Conservation (phyloP, 352 stramenopile genomes). For the Pelagophyceae sp. region DNA sequence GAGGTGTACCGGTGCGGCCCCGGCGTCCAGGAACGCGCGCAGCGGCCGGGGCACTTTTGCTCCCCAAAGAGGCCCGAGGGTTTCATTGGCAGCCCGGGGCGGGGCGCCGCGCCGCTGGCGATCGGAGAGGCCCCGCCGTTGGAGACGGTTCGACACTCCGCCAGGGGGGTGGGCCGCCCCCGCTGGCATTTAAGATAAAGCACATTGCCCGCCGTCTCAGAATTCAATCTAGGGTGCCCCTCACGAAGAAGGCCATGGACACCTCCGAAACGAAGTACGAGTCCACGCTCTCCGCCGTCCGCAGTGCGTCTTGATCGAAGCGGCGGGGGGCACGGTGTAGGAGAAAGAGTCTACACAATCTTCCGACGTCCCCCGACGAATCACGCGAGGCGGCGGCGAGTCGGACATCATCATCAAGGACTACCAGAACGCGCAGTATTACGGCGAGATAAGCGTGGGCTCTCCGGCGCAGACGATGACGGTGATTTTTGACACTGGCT, state of each 20-base stretch:
- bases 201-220: no score
- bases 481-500: slow-evolving; percentile 94
- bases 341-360: no score
- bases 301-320: no score
- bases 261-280: neutral
- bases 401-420: slow-evolving; percentile 64
- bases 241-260: neutral
- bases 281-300: neutral
- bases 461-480: slow-evolving; percentile 77
- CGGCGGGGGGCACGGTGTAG: no score
- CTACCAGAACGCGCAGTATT: slow-evolving; percentile 87
- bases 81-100: no score
- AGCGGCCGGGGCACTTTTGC: no score
- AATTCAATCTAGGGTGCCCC: neutral
- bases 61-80: no score
- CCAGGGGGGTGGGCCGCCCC: no score
- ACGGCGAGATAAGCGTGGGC: slow-evolving; percentile 74
- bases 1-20: neutral
- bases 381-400: slow-evolving; percentile 20
- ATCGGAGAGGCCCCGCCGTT: no score
- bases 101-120: no score
- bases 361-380: neutral
- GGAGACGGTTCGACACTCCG: no score
- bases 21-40: neutral
- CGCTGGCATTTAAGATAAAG: no score